These are phyloP conservation scores for Recurvomyces mirabilis DNA, from an alignment of 495 filamentous ascomycete genomes.

Conservation along the genomic window DNA sequence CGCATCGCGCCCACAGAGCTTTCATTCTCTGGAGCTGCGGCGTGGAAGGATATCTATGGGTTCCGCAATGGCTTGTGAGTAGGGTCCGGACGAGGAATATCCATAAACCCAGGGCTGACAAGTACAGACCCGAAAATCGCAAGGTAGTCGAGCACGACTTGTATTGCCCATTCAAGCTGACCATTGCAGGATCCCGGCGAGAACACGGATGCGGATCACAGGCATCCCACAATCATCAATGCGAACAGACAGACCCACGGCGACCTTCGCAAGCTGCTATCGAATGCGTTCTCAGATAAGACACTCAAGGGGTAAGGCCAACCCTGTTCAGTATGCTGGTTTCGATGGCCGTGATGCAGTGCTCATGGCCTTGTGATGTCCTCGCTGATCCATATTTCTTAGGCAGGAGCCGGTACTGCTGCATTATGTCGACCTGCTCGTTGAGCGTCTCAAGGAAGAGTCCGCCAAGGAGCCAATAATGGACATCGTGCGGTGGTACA, in stretches of 20 bases:
- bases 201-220: constrained; percentile 3
- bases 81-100: not conserved
- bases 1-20: constrained; percentile 24
- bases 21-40: constrained; percentile 19
- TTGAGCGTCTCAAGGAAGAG: constrained; percentile 20
- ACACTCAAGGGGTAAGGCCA: constrained; percentile 24
- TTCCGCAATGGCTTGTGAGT: constrained; percentile 4
- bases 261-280: constrained; percentile 20
- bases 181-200: constrained; percentile 11
- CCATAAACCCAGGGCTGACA: no score
- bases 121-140: constrained; percentile 9
- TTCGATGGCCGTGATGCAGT: no score
- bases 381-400: no score
- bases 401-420: constrained; percentile 27
- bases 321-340: no score
- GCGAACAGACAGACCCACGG: constrained; percentile 22
- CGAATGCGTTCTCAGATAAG: constrained; percentile 25
- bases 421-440: constrained; percentile 25
- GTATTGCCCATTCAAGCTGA: not conserved
- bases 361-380: no score
- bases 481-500: constrained; percentile 26
- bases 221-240: constrained; percentile 10
- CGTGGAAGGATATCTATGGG: constrained; percentile 25
- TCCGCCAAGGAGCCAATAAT: constrained; percentile 14
- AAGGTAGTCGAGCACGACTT: not conserved